These are phyloP conservation scores for Cenchrus fungigraminus DNA, from an alignment of 176 grass and related monocot genomes.

Conservation along the genomic window DNA sequence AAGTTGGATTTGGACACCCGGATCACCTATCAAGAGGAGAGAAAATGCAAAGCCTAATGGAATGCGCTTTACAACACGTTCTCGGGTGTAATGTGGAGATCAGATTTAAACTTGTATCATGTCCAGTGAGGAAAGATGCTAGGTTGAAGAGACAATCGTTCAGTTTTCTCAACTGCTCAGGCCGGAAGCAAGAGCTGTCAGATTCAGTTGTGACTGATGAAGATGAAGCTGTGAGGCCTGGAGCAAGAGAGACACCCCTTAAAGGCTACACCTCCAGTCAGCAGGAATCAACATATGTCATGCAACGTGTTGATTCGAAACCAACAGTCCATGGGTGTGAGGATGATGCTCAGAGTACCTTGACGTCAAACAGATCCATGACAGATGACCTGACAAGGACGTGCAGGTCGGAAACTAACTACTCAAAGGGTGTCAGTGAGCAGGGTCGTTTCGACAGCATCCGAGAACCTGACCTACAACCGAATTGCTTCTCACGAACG, in stretches of 20 bases:
- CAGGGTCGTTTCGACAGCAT: constrained; percentile 57
- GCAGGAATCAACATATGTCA: constrained; percentile 54
- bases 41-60: constrained; percentile 77
- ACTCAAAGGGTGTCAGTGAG: constrained; percentile 66
- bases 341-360: constrained; percentile 61
- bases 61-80: constrained; percentile 69
- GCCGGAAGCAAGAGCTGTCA: constrained; percentile 84
- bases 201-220: constrained; percentile 70
- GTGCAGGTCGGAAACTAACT: constrained; percentile 61
- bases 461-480: constrained; percentile 77
- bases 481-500: constrained; percentile 83
- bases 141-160: constrained; percentile 84
- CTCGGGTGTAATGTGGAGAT: constrained; percentile 89
- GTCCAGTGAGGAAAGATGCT: constrained; percentile 52
- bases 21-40: constrained; percentile 88
- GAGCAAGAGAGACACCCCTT: constrained; percentile 57
- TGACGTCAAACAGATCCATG: constrained; percentile 71
- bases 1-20: constrained; percentile 85
- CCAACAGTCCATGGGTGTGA: constrained; percentile 56
- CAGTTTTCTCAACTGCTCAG: constrained; percentile 88
- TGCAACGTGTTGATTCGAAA: constrained; percentile 49
- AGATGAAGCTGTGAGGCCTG: constrained; percentile 51
- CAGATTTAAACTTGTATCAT: constrained; percentile 71
- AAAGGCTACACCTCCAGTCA: constrained; percentile 74
- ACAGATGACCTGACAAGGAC: constrained; percentile 64